Evolutionary conservation across 139 green algal genomes (phyloP), one percentile per base, ranked within the genome.

Genomic region (Deuterostichococcus epilithicus): DNA sequence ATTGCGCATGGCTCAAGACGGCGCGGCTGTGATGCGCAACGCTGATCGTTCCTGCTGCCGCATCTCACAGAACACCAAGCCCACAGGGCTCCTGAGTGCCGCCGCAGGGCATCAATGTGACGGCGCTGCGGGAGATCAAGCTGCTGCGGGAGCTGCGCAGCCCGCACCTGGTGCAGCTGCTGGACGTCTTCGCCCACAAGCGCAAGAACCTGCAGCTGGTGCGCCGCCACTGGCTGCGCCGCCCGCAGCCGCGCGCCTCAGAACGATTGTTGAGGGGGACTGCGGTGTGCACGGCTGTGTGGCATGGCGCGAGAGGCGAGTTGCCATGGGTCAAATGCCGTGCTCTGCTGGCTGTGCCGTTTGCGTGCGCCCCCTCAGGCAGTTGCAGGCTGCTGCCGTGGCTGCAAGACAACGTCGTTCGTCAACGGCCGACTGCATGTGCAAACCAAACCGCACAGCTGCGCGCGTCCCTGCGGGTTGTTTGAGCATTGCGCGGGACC

Each of bases 91-190:
- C 38, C 10, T 18, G 18, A 72, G 18, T 5, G 15, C 34, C 45
- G 69, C 38, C 60, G 38, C 77, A 97, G 89, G 94, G 94, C 26
- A 83, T 98, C 3, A 87, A 97, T 79, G 86, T 97, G 52, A 97
- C 94, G 0, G 89, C 91, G 0, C 80, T 97, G 60, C 84, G 94
- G 4, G 94, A 98, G 79, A 95, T 98, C 72, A 97, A 97, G 83
- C 84, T 97, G 22, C 81, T 97, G 81, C 85, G 80, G 30, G 94
- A 97, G 87, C 82, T 97, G 71, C 35, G 90, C 42, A 68, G 81
- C n/a, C 90, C 90, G 0, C 72, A 94, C 78, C 82, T 97, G 58
- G 88, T 97, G 5, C 39, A 83, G 20, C 83, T 98, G 73, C 73
- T 94, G 23, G 90, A 97, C 47, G 92, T 95, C 0, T 92, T 96